These are phyloP conservation scores for Coemansia guatemalensis DNA, from an alignment of 192 early-diverging fungal genomes.

Conservation along the genomic window DNA sequence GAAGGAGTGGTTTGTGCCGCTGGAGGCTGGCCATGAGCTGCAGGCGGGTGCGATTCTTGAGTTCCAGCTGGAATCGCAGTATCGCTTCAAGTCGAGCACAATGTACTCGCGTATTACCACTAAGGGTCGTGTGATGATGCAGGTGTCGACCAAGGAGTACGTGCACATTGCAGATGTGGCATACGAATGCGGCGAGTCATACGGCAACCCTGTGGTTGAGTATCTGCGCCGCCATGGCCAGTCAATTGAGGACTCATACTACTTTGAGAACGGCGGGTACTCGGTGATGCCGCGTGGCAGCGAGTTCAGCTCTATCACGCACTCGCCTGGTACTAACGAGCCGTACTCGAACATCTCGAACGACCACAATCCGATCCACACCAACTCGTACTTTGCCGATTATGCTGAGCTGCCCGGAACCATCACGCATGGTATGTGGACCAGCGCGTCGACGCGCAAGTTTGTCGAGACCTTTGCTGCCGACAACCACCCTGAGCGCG, in stretches of 20 bases:
- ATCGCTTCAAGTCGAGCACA: constrained; percentile 49
- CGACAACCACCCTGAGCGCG: constrained; percentile 87
- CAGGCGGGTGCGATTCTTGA: constrained; percentile 57
- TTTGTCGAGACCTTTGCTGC: constrained; percentile 96
- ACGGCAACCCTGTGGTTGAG: constrained; percentile 87
- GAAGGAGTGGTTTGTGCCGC: constrained; percentile 81
- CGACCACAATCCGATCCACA: constrained; percentile 96
- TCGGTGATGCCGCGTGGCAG: constrained; percentile 85
- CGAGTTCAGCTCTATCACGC: constrained; percentile 83
- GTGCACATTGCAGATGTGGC: constrained; percentile 82
- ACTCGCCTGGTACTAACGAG: constrained; percentile 82
- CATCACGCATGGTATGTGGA: constrained; percentile 99
- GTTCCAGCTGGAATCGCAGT: constrained; percentile 54
- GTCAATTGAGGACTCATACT: constrained; percentile 83
- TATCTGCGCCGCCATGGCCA: constrained; percentile 85
- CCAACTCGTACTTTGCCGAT: constrained; percentile 92
- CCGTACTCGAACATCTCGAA: constrained; percentile 85
- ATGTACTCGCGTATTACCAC: constrained; percentile 75
- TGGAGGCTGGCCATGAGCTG: constrained; percentile 54
- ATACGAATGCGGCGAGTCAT: constrained; percentile 69
- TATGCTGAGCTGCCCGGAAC: constrained; percentile 87
- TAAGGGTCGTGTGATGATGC: constrained; percentile 70
- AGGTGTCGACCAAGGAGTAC: constrained; percentile 77
- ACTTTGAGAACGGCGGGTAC: constrained; percentile 91
- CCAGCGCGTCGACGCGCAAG: constrained; percentile 88